Evolutionary conservation across 805 yeast genomes (phyloP), one percentile per base, ranked within the genome.

Genomic region (Groenewaldozyma tartarivorans): DNA sequence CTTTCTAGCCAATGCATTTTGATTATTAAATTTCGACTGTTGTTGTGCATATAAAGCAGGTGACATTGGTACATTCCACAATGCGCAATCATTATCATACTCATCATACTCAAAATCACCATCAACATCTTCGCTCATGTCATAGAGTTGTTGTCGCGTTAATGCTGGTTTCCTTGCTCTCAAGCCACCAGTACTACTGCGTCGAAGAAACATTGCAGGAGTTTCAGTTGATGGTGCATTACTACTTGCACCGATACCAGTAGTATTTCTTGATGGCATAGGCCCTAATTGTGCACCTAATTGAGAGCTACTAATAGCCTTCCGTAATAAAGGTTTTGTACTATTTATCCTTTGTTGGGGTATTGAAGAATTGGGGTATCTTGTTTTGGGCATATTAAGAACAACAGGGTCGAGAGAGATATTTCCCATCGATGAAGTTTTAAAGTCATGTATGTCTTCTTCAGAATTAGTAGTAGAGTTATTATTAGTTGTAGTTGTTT

Each of bases 21-120:
- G 21, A 11, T 35, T 33, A 9, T 31, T 13, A 15, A 45, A 35
- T 21, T 15, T 33, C n/a, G 33, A n/a, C 21, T 35, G 30, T 16
- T 58, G 53, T 43, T 61, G 56, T 15, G 62, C 57, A 34, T 56
- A 63, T 16, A 78, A 57, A 0, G 81, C 70, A 36, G 75, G 78
- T 0, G 81, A 68, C 39, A 75, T 58, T 2, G 87, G 87, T 16
- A 80, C 81, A 49, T 80, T 79, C 58, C 64, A 79, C 44, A 79
- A 71, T 18, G 71, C 64, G 13, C 29, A 24, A 7, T 24, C 29
- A 9, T 13, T 13, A 41, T 71, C 71, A 33, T 68, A 74, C 1
- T 77, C 77, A 33, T 75, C 58, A 43, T 74, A 72, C 44, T 73
- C 75, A 48, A 75, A 80, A 15, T 72, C 75, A 35, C 64, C 69